Evolutionary conservation across 2,329 filamentous ascomycete species (phyloP), one percentile per base, ranked within the genome.

Genomic region (Fusarium sp.): DNA sequence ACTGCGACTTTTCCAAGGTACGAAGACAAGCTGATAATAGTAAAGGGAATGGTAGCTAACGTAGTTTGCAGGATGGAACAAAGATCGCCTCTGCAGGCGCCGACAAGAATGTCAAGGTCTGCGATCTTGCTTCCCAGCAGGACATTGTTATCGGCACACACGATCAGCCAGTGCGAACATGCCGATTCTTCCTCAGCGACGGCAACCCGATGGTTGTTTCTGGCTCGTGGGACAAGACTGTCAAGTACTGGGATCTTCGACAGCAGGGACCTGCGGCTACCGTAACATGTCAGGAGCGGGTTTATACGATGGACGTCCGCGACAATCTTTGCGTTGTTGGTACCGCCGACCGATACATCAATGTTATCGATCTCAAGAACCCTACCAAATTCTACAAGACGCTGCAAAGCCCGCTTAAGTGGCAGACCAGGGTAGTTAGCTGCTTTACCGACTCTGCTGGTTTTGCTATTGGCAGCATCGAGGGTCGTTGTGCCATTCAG

Each of bases 401-500:
- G 11, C 87, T 97, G 49, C 93, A 97, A 81, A 97, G 93, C 76
- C 96, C 96, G 5, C 86, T 99, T 42, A 99, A 99, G 82, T 99
- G 94, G 93, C 96, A 99, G 85, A 99, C 96, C 3, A 86, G 95
- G 59, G 93, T 96, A 14, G 92, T 98, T 50, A 96, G 91, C 82
- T 98, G 95, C 83, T 99, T 99, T 78, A 89, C 90, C 15, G 95
- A 99, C 77, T 91, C 93, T 9, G 90, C 89, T 1, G 96, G 96
- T 8, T 99, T 97, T 76, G 96, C 96, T 2, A 92, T 99, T 49
- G 96, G 96, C 54, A 97, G 93, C 76, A 97, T 99, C 74, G 96
- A 99, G 79, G 96, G 96, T 29, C 91, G 96, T 56, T 99, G 96
- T 78, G 96, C 96, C 3, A 99, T 99, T 67, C 96, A 99, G 78